A percentile compares a stretch with the other conserved stretches of the same genome.
These are phyloP conservation scores for Sporothrix protearum DNA, from an alignment of 2,329 filamentous ascomycete species.

Conservation along the genomic window DNA sequence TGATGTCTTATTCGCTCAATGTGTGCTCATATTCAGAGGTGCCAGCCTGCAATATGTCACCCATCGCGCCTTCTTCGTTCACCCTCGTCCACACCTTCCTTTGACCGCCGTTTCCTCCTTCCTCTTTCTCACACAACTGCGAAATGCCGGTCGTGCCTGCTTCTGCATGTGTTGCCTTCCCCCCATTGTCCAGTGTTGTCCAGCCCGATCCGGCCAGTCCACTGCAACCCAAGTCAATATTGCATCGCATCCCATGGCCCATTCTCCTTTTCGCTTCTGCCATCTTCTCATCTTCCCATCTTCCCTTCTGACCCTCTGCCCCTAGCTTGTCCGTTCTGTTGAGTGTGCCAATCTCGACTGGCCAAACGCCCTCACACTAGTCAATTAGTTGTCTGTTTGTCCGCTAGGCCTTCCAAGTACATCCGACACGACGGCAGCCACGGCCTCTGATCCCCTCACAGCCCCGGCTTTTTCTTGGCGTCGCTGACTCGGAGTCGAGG, in stretches of 20 bases:
- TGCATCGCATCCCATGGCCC: not conserved
- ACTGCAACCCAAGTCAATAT: not conserved
- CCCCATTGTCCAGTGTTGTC: not conserved
- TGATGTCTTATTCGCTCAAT: not conserved
- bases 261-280: not conserved
- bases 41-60: not conserved
- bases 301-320: not conserved
- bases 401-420: not conserved
- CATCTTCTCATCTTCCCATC: too few species aligned
- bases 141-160: not conserved
- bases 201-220: not conserved
- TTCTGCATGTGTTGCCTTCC: not conserved
- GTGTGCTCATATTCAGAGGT: too few species aligned
- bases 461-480: not conserved
- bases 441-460: not conserved
- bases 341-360: not conserved
- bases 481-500: constrained; percentile 9
- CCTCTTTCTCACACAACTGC: not conserved
- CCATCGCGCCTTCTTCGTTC: not conserved
- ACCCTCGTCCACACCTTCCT: not conserved
- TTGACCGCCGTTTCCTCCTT: constrained; percentile 12
- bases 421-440: not conserved
- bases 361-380: not conserved
- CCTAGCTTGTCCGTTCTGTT: constrained; percentile 5
- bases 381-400: not conserved